These are phyloP conservation scores for Trypanosoma cruzi DNA, from an alignment of 208 protist genomes.

Conservation along the genomic window DNA sequence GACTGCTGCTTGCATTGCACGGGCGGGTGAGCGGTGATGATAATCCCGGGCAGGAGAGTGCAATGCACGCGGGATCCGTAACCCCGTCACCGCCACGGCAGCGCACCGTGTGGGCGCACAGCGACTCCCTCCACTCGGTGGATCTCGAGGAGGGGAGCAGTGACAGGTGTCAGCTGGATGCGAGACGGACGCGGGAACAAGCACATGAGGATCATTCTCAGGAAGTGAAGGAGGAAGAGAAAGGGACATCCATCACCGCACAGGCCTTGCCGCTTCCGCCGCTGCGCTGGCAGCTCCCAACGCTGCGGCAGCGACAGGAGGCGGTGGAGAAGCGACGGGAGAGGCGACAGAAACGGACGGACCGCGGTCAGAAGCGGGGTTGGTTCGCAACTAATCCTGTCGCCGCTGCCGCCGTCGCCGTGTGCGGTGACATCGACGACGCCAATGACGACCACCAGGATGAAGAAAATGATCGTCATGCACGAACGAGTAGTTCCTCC, in stretches of 20 bases:
- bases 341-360: neutral
- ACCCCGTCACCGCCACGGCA: too few relatives aligned
- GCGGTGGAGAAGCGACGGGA: slow-evolving; percentile 2
- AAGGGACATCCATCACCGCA: neutral
- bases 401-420: neutral
- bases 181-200: neutral
- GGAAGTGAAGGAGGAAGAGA: slow-evolving; percentile 8
- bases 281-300: slow-evolving; percentile 8
- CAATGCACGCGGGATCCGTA: too few relatives aligned
- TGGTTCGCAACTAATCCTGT: slow-evolving; percentile 3
- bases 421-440: neutral
- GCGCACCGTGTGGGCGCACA: neutral
- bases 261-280: slow-evolving; percentile 8
- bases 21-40: too few relatives aligned
- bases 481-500: neutral
- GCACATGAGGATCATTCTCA: neutral
- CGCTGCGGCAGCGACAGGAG: slow-evolving; percentile 7
- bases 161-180: neutral
- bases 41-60: too few relatives aligned
- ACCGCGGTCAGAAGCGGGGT: neutral
- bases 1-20: neutral
- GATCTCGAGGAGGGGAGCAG: slow-evolving; percentile 7
- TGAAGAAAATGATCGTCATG: neutral
- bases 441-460: neutral
- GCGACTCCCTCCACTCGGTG: neutral